phyloP scores from a whole-genome alignment of 805 yeast species.

The Blastobotrys robertii region DNA sequence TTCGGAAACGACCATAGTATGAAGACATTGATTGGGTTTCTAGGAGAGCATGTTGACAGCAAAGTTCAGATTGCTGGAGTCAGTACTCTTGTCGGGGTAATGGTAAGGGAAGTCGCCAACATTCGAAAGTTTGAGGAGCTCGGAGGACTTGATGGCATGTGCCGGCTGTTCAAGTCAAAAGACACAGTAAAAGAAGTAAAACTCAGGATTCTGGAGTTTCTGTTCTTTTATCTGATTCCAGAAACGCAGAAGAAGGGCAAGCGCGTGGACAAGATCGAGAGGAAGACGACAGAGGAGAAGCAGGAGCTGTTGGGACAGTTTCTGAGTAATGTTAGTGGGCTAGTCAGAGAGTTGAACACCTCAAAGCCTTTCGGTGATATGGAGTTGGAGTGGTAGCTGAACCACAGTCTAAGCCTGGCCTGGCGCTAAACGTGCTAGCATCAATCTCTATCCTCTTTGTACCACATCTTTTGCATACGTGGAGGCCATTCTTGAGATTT shows the following conservation, averaged over 20 bases:
- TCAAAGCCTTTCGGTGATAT: conserved; percentile 42
- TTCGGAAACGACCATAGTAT: conserved; percentile 39
- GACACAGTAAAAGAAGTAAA: conserved; percentile 43
- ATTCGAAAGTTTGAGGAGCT: conserved; percentile 49
- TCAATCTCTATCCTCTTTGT: too few relatives aligned
- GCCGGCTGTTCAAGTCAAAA: conserved; percentile 34
- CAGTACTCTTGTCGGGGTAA: conserved; percentile 46
- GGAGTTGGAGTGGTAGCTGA: conserved; percentile 37
- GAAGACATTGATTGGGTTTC: conserved; percentile 22
- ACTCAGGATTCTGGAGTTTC: conserved; percentile 56
- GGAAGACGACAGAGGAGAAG: conserved; percentile 38
- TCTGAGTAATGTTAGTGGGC: conserved; percentile 36
- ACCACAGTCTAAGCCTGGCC: too few relatives aligned
- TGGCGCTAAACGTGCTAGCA: too few relatives aligned
- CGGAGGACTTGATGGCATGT: conserved; percentile 45
- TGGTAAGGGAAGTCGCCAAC: conserved; percentile 48
- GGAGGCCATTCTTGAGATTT: too few relatives aligned
- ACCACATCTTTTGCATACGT: too few relatives aligned
- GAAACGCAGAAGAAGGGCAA: conserved; percentile 32
- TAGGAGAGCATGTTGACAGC: conserved; percentile 14
- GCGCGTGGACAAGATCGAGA: conserved; percentile 13
- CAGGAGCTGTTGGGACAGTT: conserved; percentile 34
- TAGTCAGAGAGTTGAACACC: conserved; percentile 37
- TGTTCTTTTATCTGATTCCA: conserved; percentile 59
- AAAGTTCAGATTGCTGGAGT: conserved; percentile 34